Evolutionary conservation across 148 eudicot genomes (phyloP), one percentile per base, ranked within the genome.

Genomic region (Cornus controversa): DNA sequence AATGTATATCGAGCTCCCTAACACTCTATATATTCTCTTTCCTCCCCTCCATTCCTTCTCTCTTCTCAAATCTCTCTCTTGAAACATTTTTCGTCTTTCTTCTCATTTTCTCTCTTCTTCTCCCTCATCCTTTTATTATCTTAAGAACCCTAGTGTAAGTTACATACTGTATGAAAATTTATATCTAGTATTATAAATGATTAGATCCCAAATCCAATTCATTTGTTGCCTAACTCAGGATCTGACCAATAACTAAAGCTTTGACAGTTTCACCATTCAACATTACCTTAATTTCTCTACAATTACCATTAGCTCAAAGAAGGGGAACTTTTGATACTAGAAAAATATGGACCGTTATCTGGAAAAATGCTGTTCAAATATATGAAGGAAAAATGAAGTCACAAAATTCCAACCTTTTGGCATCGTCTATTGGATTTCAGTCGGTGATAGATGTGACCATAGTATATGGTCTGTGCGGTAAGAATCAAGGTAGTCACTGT

Each of bases 391-490:
- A 22, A 11, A 58, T 8, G 31, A 10, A 77, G 47, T 73, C 62
- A 37, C 0, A 29, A 70, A 78, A 73, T 65, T 71, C 78, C 34
- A 78, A 92, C 97, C 88, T 89, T 84, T 64, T 63, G 80, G 70
- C 70, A 13, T 67, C 80, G 82, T 79, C 80, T 80, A 47, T 80
- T 87, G 73, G 82, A 81, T 79, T 83, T 88, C 73, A 80, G 75
- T 70, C 85, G 87, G 75, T 76, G 89, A 76, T 82, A 89, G 58
- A 93, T 83, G 84, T 88, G 79, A 74, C 86, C 84, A 67, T 93
- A 91, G 85, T 91, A 93, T 36, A 89, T 69, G 9, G 93, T 70
- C 77, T 93, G 97, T 63, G 82, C 50, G 69, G 87, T 67, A 74
- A 93, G 90, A 79, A 83, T 79, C 80, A 85, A 57, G 71, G 93